Evolutionary conservation across 1,139 yeast genomes (phyloP).

Genomic region (Arxiozyma slooffiae): DNA sequence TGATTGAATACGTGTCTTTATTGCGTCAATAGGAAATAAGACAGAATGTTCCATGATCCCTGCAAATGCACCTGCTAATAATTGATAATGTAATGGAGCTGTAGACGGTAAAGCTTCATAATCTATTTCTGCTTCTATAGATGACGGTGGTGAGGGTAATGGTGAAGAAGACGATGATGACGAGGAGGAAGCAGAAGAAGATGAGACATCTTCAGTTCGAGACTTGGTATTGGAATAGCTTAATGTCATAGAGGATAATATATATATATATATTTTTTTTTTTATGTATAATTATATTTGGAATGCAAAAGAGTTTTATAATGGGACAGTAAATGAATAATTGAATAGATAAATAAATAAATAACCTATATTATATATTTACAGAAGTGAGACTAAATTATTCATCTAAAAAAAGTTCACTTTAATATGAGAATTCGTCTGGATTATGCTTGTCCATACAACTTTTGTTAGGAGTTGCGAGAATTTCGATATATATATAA

Average conservation of each 20-base stretch:
- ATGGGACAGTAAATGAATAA: too few species aligned
- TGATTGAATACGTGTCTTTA: slow-evolving; percentile 93
- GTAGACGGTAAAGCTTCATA: slow-evolving; percentile 88
- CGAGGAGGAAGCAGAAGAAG: neutral
- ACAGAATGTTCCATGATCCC: slow-evolving; percentile 98
- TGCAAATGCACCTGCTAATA: slow-evolving; percentile 92
- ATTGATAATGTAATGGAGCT: slow-evolving; percentile 73
- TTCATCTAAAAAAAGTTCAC: neutral
- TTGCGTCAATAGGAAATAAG: slow-evolving; percentile 92
- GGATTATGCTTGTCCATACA: neutral
- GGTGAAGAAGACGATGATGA: neutral
- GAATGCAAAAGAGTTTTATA: too few species aligned
- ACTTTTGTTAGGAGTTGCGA: neutral
- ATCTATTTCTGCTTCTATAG: slow-evolving; percentile 42
- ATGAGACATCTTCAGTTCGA: neutral
- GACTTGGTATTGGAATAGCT: slow-evolving; percentile 3
- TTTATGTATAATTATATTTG: neutral
- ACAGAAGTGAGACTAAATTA: neutral
- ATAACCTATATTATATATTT: too few species aligned
- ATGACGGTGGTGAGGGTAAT: neutral
- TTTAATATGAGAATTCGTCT: too few species aligned
- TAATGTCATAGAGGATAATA: slow-evolving; percentile 1
- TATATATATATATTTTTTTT: neutral
- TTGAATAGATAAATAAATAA: too few species aligned
- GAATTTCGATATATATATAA: too few species aligned